A percentile compares a stretch with the other conserved stretches of the same genome.
These are phyloP conservation scores for Coriolopsis trogii DNA, from an alignment of 1,284 basidiomycete genomes.

Conservation along the genomic window DNA sequence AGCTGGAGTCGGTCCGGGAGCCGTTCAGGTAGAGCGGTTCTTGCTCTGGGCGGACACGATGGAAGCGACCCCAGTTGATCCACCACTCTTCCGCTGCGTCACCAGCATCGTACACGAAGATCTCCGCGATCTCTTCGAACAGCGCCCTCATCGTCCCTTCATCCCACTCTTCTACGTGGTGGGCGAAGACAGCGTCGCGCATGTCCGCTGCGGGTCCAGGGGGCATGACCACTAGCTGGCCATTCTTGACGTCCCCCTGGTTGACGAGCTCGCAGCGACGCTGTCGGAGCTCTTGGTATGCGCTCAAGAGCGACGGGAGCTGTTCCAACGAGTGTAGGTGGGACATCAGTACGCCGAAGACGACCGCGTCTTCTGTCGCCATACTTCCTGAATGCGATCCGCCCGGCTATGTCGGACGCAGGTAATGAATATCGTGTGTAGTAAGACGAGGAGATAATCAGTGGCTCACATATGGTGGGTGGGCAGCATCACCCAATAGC, in stretches of 20 bases:
- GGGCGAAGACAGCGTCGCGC: constrained; percentile 42
- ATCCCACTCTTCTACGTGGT: constrained; percentile 24
- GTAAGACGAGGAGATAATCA: constrained; percentile 22
- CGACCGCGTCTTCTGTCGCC: constrained; percentile 48
- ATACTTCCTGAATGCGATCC: constrained; percentile 43
- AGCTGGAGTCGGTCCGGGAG: too few species aligned
- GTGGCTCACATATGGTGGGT: constrained; percentile 45
- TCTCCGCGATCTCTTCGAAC: constrained; percentile 31
- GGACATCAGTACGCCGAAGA: constrained; percentile 49
- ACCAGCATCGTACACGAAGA: constrained; percentile 38
- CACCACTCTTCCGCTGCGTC: constrained; percentile 42
- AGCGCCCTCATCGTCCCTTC: constrained; percentile 29
- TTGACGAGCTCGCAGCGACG: constrained; percentile 41
- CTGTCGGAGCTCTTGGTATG: constrained; percentile 48
- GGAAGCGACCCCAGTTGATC: constrained; percentile 38
- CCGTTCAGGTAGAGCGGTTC: too few species aligned
- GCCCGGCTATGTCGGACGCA: constrained; percentile 28
- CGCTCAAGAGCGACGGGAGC: constrained; percentile 44
- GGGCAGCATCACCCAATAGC: constrained; percentile 52
- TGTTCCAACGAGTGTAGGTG: constrained; percentile 44
- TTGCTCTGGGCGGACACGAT: too few species aligned
- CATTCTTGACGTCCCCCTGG: constrained; percentile 40
- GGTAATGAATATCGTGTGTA: background rate
- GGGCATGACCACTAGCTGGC: constrained; percentile 38
- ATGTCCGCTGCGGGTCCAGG: constrained; percentile 42